Evolutionary conservation across 2,329 filamentous ascomycete genomes (phyloP).

Genomic region (Trichophyton simii): DNA sequence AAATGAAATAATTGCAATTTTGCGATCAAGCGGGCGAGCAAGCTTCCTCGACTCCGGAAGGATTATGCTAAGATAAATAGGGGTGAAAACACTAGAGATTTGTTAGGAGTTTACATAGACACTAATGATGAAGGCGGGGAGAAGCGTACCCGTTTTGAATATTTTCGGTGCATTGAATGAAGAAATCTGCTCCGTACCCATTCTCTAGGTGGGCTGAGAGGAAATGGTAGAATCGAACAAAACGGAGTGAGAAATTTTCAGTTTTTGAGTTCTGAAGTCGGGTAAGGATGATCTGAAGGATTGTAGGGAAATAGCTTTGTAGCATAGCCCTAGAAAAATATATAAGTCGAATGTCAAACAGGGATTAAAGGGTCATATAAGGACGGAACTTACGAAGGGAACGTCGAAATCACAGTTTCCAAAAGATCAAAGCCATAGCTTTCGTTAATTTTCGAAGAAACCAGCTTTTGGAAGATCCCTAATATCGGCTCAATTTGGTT

Average conservation of each 20-base stretch:
- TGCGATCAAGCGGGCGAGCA: conserved; percentile 75
- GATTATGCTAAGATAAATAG: conserved; percentile 76
- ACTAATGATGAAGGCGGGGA: background rate
- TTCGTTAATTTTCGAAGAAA: conserved; percentile 72
- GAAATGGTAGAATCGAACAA: conserved; percentile 90
- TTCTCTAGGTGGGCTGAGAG: conserved; percentile 66
- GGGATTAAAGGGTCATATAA: background rate
- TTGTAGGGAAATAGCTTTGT: conserved; percentile 63
- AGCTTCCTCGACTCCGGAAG: conserved; percentile 82
- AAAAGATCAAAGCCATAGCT: conserved; percentile 79
- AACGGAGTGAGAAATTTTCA: conserved; percentile 73
- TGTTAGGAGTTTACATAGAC: conserved; percentile 9
- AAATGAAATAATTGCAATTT: conserved; percentile 82
- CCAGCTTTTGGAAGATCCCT: conserved; percentile 89
- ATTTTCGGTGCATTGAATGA: conserved; percentile 70
- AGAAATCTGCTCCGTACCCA: conserved; percentile 85
- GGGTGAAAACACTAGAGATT: conserved; percentile 46
- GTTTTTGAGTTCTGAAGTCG: conserved; percentile 59
- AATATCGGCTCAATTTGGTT: conserved; percentile 78
- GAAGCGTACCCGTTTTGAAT: conserved; percentile 53
- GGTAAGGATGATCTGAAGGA: conserved; percentile 71
- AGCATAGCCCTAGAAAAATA: conserved; percentile 43
- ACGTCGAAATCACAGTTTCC: conserved; percentile 61
- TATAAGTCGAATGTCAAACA: background rate
- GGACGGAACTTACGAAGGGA: conserved; percentile 51